Percentiles rank a stretch among this genome's conserved stretches.
Evolutionary conservation across 805 yeast genomes (phyloP).

Genomic region (Starmerella stigmatis): DNA sequence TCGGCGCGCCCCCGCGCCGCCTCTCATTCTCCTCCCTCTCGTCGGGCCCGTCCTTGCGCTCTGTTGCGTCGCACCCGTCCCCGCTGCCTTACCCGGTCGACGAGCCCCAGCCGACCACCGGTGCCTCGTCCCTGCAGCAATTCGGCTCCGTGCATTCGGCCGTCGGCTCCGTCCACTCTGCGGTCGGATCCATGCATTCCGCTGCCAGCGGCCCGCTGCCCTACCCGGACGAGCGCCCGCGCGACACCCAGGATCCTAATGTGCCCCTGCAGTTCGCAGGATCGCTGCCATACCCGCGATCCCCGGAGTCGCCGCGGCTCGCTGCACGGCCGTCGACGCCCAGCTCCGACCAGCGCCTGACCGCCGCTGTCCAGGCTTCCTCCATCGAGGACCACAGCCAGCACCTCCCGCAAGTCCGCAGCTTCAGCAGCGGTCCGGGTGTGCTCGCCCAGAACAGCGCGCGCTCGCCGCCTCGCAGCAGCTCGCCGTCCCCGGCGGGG

Average conservation of each 20-base stretch:
- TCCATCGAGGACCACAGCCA: neutral
- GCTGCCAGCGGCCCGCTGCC: neutral
- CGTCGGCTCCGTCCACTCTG: neutral
- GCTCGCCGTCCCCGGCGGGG: neutral
- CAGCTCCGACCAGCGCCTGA: neutral
- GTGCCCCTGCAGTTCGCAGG: neutral
- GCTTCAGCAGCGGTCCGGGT: conserved; percentile 4
- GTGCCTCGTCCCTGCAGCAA: no score
- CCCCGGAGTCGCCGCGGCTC: conserved; percentile 1
- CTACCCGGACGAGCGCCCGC: conserved; percentile 2
- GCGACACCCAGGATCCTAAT: neutral
- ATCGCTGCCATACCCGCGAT: conserved; percentile 5
- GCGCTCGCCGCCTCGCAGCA: neutral
- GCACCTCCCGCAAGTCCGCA: no score
- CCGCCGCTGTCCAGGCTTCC: neutral
- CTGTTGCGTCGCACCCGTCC: neutral
- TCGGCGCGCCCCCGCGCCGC: neutral
- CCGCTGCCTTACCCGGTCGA: conserved; percentile 2
- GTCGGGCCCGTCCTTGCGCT: conserved; percentile 1
- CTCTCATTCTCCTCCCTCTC: neutral
- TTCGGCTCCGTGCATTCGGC: no score
- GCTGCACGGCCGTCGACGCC: no score
- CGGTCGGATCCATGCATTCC: no score
- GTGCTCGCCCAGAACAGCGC: neutral
- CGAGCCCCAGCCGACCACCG: no score